Evolutionary conservation across 2,329 filamentous ascomycete genomes (phyloP), one percentile per base, ranked within the genome.

Genomic region (Fusarium albidum): DNA sequence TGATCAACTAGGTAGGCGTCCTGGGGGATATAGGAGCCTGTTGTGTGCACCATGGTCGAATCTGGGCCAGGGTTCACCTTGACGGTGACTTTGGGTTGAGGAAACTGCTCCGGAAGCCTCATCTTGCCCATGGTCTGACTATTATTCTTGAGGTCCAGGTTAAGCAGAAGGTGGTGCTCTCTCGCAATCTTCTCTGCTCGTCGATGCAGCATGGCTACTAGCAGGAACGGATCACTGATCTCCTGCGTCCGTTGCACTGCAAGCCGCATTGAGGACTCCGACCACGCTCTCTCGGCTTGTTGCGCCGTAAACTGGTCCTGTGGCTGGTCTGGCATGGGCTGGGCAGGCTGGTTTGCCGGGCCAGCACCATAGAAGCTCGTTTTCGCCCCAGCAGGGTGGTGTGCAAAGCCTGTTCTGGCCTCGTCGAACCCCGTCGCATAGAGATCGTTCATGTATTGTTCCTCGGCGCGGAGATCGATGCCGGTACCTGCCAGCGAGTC

Each of bases 401-500:
- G 69, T 14, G 72, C 65, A 17, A 84, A 75, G 12, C 87, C 77
- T 39, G 81, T 78, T 67, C 81, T 73, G 44, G 80, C 73, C 63
- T 85, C 77, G 18, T 78, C 76, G 54, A 78, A 79, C 9, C 79
- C 68, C 28, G 72, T 80, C 37, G 84, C 82, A 68, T 86, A 88
- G 50, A 86, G 79, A 53, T 85, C 86, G 37, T 91, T 87, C 71
- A 95, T 80, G 61, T 86, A 90, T 64, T 92, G 90, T 68, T 96
- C 91, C 72, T 96, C 93, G 60, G 92, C 92, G 52, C 89, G 87
- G 39, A 96, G 75, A 76, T 96, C 91, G 59, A 97, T 92, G 42
- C 92, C 92, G 13, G 92, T 94, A 14, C 90, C 91, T 14, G 88
- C 88, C 48, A 96, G 75, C 43, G 92, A 90, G 75, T 97, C 93